Conservation (phyloP, 768 basidiomycete genomes). For the Grammothele lineata region DNA sequence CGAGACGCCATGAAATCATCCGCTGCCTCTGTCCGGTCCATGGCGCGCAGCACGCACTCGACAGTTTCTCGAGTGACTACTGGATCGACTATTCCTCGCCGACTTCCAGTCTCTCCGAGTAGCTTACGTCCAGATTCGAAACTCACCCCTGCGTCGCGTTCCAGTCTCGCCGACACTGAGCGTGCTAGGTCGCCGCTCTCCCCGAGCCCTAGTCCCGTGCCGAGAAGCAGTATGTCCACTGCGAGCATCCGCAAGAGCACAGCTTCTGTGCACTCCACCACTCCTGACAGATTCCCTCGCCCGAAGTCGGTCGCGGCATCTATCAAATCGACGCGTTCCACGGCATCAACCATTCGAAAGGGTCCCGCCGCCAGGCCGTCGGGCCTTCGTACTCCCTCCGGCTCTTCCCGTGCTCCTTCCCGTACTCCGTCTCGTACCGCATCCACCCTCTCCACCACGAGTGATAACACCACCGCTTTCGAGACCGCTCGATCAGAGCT, state of each 20-base stretch:
- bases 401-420: conserved; percentile 18
- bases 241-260: conserved; percentile 10
- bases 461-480: conserved; percentile 40
- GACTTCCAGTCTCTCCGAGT: conserved; percentile 18
- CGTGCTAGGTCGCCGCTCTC: conserved; percentile 8
- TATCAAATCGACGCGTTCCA: conserved; percentile 32
- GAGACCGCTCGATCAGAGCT: conserved; percentile 40
- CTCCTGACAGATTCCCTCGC: conserved; percentile 22
- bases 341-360: conserved; percentile 36
- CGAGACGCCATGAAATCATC: conserved; percentile 26
- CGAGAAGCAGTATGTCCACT: conserved; percentile 6
- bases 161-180: conserved; percentile 11
- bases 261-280: conserved; percentile 7
- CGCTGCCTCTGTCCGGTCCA: conserved; percentile 41
- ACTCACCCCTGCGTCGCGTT: conserved; percentile 48
- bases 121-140: conserved; percentile 60
- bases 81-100: conserved; percentile 20
- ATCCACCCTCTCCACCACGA: conserved; percentile 25
- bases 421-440: too few species aligned
- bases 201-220: conserved; percentile 13
- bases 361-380: conserved; percentile 20
- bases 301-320: conserved; percentile 27
- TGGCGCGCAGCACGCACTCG: conserved; percentile 39
- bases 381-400: conserved; percentile 22
- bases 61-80: conserved; percentile 29